Conservation (phyloP, 192 early-diverging fungal species). For the Diversispora eburnea region DNA sequence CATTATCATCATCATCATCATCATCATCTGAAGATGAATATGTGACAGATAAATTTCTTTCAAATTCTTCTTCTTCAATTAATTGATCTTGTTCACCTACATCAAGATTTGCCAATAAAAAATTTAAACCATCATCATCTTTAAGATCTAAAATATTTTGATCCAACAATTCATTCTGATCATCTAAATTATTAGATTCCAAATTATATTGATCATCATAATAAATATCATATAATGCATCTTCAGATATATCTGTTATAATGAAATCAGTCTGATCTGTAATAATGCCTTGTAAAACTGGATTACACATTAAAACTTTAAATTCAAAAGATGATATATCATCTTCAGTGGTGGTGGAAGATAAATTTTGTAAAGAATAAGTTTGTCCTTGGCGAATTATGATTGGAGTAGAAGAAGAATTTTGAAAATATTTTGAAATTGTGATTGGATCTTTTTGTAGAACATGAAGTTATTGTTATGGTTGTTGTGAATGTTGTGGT, state of each 20-base stretch:
- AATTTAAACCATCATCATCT: no score
- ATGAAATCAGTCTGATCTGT: conserved; percentile 51
- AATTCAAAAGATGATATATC: conserved; percentile 18
- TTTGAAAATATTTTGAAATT: no score
- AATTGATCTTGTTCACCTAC: no score
- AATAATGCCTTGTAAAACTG: conserved; percentile 64
- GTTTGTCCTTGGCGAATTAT: conserved; percentile 40
- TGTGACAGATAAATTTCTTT: no score
- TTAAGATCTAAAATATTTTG: no score
- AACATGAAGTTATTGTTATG: no score
- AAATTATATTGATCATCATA: conserved; percentile 32
- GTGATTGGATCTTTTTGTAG: no score
- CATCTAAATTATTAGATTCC: not conserved
- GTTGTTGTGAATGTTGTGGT: no score
- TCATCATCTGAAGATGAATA: conserved; percentile 8
- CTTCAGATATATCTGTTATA: conserved; percentile 46
- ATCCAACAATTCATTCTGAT: no score
- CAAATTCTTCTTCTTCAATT: no score
- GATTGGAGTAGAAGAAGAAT: conserved; percentile 24
- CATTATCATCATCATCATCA: conserved; percentile 33
- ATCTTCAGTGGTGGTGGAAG: not conserved
- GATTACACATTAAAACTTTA: conserved; percentile 57
- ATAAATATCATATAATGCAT: conserved; percentile 8
- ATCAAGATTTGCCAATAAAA: no score
- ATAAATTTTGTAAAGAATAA: conserved; percentile 35